A percentile compares a stretch with the other conserved stretches of the same genome.
phyloP scores from a whole-genome alignment of 495 filamentous ascomycete species.

The Penicillium bovifimosum region DNA sequence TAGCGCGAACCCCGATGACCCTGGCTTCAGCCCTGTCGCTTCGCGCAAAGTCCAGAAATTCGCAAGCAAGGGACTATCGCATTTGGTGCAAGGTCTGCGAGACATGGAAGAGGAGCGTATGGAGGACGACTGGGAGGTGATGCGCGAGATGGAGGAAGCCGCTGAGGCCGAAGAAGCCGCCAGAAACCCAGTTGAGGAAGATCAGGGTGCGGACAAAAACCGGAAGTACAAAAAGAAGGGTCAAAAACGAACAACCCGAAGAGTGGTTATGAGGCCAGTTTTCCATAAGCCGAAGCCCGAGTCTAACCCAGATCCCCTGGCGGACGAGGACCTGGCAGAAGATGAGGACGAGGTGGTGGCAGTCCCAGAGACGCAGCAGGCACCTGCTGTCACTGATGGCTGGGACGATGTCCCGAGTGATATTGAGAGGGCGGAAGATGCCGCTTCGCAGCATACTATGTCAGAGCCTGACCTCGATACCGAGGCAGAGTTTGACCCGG shows the following conservation, averaged over 20 bases:
- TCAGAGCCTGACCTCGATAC: conserved; percentile 30
- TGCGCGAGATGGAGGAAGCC: conserved; percentile 72
- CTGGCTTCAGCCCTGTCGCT: conserved; percentile 42
- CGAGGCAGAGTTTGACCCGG: conserved; percentile 21
- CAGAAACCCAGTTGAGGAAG: conserved; percentile 56
- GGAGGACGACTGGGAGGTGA: conserved; percentile 75
- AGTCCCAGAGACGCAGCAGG: conserved; percentile 34
- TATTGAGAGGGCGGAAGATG: conserved; percentile 19
- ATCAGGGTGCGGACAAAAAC: conserved; percentile 50
- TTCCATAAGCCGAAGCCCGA: conserved; percentile 32
- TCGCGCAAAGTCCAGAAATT: conserved; percentile 57
- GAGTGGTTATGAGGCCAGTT: conserved; percentile 66
- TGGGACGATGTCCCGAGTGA: conserved; percentile 11
- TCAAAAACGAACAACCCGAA: conserved; percentile 77
- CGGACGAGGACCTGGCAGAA: conserved; percentile 25
- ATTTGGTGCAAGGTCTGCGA: conserved; percentile 68
- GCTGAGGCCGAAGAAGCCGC: conserved; percentile 24
- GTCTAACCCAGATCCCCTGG: conserved; percentile 18
- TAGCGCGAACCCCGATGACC: conserved; percentile 4
- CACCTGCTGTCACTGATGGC: conserved; percentile 1
- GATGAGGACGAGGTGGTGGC: conserved; percentile 31
- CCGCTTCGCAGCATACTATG: conserved; percentile 29
- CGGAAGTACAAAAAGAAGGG: conserved; percentile 86
- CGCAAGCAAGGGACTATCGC: conserved; percentile 67
- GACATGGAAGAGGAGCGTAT: conserved; percentile 72